Base-by-base conservation (phyloP, 257 asterid genomes). In the Fraxinus quadrangulata region DNA sequence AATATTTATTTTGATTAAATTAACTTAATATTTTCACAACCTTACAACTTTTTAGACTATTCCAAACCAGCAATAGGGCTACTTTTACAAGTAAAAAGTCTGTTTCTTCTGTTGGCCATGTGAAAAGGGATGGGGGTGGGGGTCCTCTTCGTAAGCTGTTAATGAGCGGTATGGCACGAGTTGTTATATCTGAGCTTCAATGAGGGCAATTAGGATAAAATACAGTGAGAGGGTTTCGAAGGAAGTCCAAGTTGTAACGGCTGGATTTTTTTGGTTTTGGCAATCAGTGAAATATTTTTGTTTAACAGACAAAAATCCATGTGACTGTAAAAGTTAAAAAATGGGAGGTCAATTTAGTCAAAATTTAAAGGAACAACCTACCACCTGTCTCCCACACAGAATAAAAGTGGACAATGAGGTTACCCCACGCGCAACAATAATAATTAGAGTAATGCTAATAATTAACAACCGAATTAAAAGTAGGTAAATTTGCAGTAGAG, bases 151-250 rank as follows among this genome's bases (percentile, higher is more conserved):
- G 11, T 37, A 37, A 8, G 42, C 47, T 10, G 47, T 40, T 40
- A 9, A 11, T 0, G 47, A 40, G 47, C 4, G 4, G 47, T 40
- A 40, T 75, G 61, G 78, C 36, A 37, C 5, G 61, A 75, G 39
- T 75, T 37, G 78, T 75, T 5, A n/a, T 17, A 75, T 28, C 7
- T 13, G 16, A 21, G 0, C 4, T 36, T 26, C 34, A 37, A 7
- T 26, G 31, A 71, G 72, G 81, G 73, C 39, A 78, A 59, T 72
- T 39, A 3, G 30, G 77, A 9, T 49, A 71, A 26, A 70, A 56
- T 9, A 17, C 2, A 5, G 67, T 8, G 4, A 10, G 13, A 2
- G 19, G 16, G 16, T 0, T 11, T 40, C 34, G 47, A 47, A 13
- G 13, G n/a, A 2, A 45, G 42, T 47, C 40, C 19, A 7, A 30